Base-by-base conservation (phyloP, 2,329 filamentous ascomycete genomes). In the Davidsoniella neocaledoniae region DNA sequence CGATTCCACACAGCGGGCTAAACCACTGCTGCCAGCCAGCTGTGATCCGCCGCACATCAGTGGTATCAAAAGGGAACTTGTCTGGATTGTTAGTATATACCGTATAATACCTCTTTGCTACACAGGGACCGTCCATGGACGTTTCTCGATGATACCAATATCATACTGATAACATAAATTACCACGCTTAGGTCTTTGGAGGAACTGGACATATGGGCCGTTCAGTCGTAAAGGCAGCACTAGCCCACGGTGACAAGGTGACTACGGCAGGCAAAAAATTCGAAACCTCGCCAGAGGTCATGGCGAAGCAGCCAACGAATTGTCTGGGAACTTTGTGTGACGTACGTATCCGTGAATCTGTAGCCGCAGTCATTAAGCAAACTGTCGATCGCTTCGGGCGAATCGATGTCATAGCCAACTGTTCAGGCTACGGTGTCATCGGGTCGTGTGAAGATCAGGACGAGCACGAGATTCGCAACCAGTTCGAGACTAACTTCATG, bases 401-500 rank as follows among this genome's bases (percentile, higher is more conserved):
- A 53, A 75, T 95, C 55, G 90, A 96, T 61, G 77, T 94, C 47
- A 82, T 96, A 52, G 88, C 83, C 57, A 96, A 94, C 64, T 94
- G 87, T 66, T 88, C 86, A 10, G 90, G 90, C 14, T 95, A 94
- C 65, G 90, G 88, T 48, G 87, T 98, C 49, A 94, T 96, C 57
- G 90, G 86, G 25, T 81, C 90, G 1, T 95, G 88, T 64, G 91
- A 96, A 66, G 91, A 96, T 65, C 91, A 96, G 67, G 87, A 95
- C 63, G 86, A 94, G 62, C 81, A 87, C 63, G 91, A 96, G 61
- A 76, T 96, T 57, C 83, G 87, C 52, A 90, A 94, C 59, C 91
- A 96, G 64, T 95, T 96, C 66, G 86, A 93, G 69, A 95, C 88
- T 19, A 98, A 98, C 64, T 94, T 95, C 64, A 90, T 94, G 72